Evolutionary conservation across 495 filamentous ascomycete species (phyloP), one percentile per base, ranked within the genome.

Genomic region (Aspergillus nanangensis): DNA sequence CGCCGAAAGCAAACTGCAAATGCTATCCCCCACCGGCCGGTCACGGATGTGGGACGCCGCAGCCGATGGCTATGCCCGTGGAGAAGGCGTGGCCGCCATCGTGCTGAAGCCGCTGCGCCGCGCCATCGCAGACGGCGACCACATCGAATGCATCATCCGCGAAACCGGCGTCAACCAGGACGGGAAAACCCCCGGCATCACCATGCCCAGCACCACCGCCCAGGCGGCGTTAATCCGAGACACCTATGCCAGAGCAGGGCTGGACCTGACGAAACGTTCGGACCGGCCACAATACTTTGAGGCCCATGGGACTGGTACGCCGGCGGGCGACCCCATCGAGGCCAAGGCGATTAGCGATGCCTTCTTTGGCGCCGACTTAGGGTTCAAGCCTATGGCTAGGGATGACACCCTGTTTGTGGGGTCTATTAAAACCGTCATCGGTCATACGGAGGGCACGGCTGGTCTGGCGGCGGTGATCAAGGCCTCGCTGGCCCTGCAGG

Each of bases 381-480:
- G 19, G 9, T 24, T 21, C 15, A 38, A 22, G 7, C 24, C 4
- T 33, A 11, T 15, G 9, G 8, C 11, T 20, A 38, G 34, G 46
- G 14, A 52, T 29, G n/a, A 50, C 3, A 4, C 51, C 5, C 18
- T 71, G 23, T 59, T 57, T 35, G 61, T 76, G 3, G 70, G 74
- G 3, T 66, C 64, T 1, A 57, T 76, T 19, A 78, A 77, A 46
- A 72, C 72, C 5, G 54, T 66, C 11, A 58, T 77, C 45, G 76
- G 78, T 2, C 78, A 79, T 45, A 51, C 48, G 5, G 76, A 76
- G 41, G 74, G 67, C 7, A 62, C 72, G 7, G 76, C 78, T 4
- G 81, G 81, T 9, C 44, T 85, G 22, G 81, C 82, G 1, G 75
- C 75, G 2, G 17, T 85, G 0, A 43, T 86, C 1, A 82, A 82